Evolutionary conservation across 495 filamentous ascomycete species (phyloP).

Genomic region (Aspergillus olivimuriae): DNA sequence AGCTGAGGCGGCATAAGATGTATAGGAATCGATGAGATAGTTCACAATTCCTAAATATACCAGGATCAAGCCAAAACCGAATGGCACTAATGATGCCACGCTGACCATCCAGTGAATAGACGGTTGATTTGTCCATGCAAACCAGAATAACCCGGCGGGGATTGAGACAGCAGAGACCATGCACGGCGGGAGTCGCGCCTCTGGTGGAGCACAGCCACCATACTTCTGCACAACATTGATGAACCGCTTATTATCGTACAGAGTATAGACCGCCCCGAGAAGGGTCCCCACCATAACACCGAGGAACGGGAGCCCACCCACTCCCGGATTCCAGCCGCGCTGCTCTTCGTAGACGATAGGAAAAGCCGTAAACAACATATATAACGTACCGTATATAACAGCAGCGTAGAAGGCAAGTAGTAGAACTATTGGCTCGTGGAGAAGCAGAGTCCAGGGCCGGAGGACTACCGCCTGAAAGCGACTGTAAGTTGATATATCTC

Average conservation of each 20-base stretch:
- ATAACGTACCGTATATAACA: slow-evolving; percentile 59
- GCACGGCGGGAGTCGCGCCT: background rate
- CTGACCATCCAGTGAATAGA: background rate
- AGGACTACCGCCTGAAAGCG: slow-evolving; percentile 33
- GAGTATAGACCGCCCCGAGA: background rate
- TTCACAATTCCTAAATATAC: background rate
- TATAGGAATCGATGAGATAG: no score
- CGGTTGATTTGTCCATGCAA: background rate
- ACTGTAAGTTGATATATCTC: slow-evolving; percentile 14
- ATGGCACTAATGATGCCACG: background rate
- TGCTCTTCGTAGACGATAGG: slow-evolving; percentile 63
- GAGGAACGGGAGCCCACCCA: slow-evolving; percentile 60
- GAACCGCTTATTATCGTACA: background rate
- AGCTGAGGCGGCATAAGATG: no score
- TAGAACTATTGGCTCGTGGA: slow-evolving; percentile 16
- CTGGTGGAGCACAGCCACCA: background rate
- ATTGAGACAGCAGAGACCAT: background rate
- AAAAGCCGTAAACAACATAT: slow-evolving; percentile 62
- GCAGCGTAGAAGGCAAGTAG: slow-evolving; percentile 48
- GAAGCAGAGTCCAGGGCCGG: slow-evolving; percentile 15
- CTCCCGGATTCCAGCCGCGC: slow-evolving; percentile 57
- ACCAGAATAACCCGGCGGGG: background rate
- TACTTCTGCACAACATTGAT: background rate
- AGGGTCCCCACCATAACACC: slow-evolving; percentile 57
- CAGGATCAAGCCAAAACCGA: background rate